Base-by-base conservation (phyloP, 2,329 filamentous ascomycete genomes). In the Aureobasidium sp. region DNA sequence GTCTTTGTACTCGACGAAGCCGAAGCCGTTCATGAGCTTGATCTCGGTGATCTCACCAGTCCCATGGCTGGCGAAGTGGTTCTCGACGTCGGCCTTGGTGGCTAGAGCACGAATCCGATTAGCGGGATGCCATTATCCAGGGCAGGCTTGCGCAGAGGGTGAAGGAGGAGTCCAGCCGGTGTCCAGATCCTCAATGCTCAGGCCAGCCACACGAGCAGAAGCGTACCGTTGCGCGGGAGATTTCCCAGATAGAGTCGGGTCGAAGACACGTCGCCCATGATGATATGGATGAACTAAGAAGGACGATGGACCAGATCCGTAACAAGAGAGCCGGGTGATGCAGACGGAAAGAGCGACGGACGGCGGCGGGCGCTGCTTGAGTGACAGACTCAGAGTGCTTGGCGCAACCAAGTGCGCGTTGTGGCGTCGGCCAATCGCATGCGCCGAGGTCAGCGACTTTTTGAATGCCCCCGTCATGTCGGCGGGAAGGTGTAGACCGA, bases 1-100 rank as follows among this genome's bases (percentile, higher is more conserved):
- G 79, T 97, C 94, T 77, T 96, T 95, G 78, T 97, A 99, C 77
- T 99, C 94, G 74, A 99, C 96, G 81, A 99, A 99, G 74, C 94
- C 94, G 74, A 99, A 99, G 71, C 94, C 94, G 74, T 96, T 97
- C 94, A 99, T 99, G 65, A 99, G 85, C 81, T 99, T 99, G 79
- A 99, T 93, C 80, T 99, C 94, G 68, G 89, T 94, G 74, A 99
- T 97, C 75, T 96, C 91, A 75, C 94, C 94, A 69, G 91, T 93
- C 73, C 93, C 94, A 85, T 96, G 91, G 71, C 86, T 90, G 74
- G 87, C 87, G 79, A 99, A 99, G 77, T 97, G 93, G 70, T 86
- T 85, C 79, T 97, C 92, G 74, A 99, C 88, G 75, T 99, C 93
- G 77, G 89, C 86, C 81, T 97, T 97, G 77, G 92, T 96, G 79